Conservation (phyloP, 2,329 filamentous ascomycete genomes). For the Clarireedia hainanense region DNA sequence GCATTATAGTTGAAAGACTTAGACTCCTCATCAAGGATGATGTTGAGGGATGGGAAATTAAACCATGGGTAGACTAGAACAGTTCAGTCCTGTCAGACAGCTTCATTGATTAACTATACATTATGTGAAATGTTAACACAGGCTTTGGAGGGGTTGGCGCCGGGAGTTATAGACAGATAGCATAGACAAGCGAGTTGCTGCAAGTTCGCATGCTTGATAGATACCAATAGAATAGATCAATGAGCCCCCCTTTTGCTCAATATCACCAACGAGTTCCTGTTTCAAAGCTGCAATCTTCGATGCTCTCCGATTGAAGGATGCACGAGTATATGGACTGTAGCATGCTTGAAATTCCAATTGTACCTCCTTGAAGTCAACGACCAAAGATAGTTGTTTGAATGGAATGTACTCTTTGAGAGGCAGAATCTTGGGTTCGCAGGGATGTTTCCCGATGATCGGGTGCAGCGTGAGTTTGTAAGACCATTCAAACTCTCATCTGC, state of each 20-base stretch:
- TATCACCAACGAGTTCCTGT: not conserved
- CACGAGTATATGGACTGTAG: no score
- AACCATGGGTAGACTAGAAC: constrained; percentile 42
- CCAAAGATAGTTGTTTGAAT: no score
- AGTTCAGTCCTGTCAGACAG: not conserved
- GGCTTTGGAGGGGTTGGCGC: constrained; percentile 1
- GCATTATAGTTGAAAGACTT: constrained; percentile 49
- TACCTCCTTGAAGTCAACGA: no score
- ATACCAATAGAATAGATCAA: constrained; percentile 2
- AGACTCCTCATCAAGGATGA: constrained; percentile 61
- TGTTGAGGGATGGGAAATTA: constrained; percentile 54
- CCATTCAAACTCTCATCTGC: no score
- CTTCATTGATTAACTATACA: not conserved
- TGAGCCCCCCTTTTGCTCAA: not conserved
- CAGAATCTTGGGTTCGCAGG: no score
- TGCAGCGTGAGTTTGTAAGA: no score
- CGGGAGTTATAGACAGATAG: not conserved
- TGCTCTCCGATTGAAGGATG: no score
- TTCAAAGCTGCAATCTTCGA: no score
- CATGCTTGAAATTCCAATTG: no score
- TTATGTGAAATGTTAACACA: not conserved
- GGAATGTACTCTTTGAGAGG: no score
- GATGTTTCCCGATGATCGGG: no score
- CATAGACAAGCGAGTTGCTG: not conserved
- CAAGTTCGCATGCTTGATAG: not conserved